Conservation (phyloP, 371 early-diverging fungal genomes). For the Mortierella sp. region DNA sequence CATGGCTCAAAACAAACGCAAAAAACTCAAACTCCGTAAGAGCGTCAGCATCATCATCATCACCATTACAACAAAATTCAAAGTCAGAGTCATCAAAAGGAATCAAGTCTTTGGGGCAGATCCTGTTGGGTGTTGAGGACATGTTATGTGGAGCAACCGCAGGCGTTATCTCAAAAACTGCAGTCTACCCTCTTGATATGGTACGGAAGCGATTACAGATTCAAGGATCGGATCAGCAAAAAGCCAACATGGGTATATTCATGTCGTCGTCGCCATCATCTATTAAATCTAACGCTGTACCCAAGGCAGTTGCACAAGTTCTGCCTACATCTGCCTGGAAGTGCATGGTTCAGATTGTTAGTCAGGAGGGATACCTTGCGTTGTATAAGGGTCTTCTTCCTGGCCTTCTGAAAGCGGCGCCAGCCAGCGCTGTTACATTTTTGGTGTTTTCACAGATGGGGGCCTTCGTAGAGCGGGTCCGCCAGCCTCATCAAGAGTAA, state of each 20-base stretch:
- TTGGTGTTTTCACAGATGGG: constrained; percentile 68
- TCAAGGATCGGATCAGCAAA: constrained; percentile 40
- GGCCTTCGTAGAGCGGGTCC: constrained; percentile 20
- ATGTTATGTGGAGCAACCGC: constrained; percentile 85
- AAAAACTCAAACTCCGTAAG: neutral
- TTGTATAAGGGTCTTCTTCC: constrained; percentile 92
- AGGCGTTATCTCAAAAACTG: constrained; percentile 86
- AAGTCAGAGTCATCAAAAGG: neutral
- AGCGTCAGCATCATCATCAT: neutral
- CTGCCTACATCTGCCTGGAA: constrained; percentile 62
- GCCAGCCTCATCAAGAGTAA: neutral
- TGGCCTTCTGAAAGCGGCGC: constrained; percentile 88
- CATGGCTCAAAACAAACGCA: constrained; percentile 41
- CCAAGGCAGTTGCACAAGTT: neutral
- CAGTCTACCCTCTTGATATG: constrained; percentile 93
- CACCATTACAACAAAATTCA: neutral
- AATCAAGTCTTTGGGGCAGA: constrained; percentile 17
- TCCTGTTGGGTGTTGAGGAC: constrained; percentile 65
- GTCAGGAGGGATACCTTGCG: constrained; percentile 81
- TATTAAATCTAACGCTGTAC: constrained; percentile 16
- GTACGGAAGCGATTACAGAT: constrained; percentile 82
- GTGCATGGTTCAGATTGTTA: constrained; percentile 72
- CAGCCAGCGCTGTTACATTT: constrained; percentile 89
- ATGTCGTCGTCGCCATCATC: constrained; percentile 47
- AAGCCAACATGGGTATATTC: neutral